Percentiles rank a stretch among this genome's conserved stretches.
Conservation (phyloP, 164 flowering plant species). For the Berberis vulgaris region DNA sequence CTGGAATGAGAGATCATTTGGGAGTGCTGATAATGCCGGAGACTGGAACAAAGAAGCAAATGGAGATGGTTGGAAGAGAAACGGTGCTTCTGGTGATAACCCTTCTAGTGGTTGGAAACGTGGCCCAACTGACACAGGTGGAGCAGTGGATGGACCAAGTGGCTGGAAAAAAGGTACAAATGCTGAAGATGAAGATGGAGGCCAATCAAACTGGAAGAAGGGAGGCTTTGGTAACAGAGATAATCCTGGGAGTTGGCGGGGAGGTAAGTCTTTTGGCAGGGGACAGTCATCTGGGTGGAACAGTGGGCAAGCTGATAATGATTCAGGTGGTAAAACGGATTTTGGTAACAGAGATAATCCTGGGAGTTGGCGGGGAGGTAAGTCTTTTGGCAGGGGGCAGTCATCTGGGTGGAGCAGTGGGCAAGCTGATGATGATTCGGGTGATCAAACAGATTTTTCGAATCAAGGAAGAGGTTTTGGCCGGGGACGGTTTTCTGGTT, state of each 20-base stretch:
- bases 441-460: not conserved
- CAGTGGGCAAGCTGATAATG: not conserved
- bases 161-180: no score
- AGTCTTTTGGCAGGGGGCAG: conserved; percentile 5
- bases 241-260: conserved; percentile 6
- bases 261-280: conserved; percentile 14
- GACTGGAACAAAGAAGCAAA: no score
- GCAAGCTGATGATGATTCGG: not conserved
- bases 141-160: no score
- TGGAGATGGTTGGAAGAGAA: no score
- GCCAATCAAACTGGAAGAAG: conserved; percentile 15
- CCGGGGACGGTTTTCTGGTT: conserved; percentile 9
- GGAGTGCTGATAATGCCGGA: no score
- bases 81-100: no score
- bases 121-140: no score
- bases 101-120: no score
- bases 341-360: conserved; percentile 5
- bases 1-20: no score
- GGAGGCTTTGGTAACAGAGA: conserved; percentile 3
- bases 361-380: conserved; percentile 9
- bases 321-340: not conserved
- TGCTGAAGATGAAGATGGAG: not conserved
- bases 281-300: conserved; percentile 12
- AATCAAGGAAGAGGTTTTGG: conserved; percentile 2
- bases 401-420: not conserved